These are phyloP conservation scores for Pichiaceae sp. DNA, from an alignment of 1,139 yeast genomes.

Conservation along the genomic window DNA sequence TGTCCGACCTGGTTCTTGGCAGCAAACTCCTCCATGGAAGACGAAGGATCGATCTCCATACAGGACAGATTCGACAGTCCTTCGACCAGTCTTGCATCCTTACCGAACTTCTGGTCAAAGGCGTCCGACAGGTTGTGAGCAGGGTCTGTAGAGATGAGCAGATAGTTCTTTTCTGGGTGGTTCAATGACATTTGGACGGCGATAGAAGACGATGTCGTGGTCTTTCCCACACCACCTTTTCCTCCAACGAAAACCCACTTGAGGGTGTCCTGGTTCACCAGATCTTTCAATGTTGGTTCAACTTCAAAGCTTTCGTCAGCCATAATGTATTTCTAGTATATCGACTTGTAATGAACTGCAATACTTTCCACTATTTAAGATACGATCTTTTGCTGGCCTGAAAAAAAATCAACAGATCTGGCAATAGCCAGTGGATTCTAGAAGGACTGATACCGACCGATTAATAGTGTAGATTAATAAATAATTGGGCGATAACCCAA, in stretches of 20 bases:
- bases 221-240: slow-evolving; percentile 98
- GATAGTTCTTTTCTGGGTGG: slow-evolving; percentile 71
- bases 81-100: slow-evolving; percentile 89
- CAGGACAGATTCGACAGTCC: slow-evolving; percentile 84
- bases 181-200: slow-evolving; percentile 85
- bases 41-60: slow-evolving; percentile 97
- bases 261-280: slow-evolving; percentile 58
- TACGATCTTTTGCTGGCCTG: too few species aligned
- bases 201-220: slow-evolving; percentile 92
- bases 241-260: slow-evolving; percentile 99
- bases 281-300: slow-evolving; percentile 63
- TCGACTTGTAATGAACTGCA: too few species aligned
- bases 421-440: too few species aligned
- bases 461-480: too few species aligned
- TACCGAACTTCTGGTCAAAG: slow-evolving; percentile 94
- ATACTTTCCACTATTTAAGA: too few species aligned
- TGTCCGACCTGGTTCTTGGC: slow-evolving; percentile 32
- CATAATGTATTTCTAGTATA: too few species aligned
- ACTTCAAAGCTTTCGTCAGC: slow-evolving; percentile 29
- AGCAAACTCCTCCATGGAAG: slow-evolving; percentile 83
- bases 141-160: slow-evolving; percentile 93
- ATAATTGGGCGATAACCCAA: too few species aligned
- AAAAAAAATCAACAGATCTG: too few species aligned
- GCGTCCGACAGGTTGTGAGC: slow-evolving; percentile 97
- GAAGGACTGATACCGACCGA: too few species aligned